Evolutionary conservation across 2,329 filamentous ascomycete species (phyloP), one percentile per base, ranked within the genome.

Genomic region (Beauveria varroae): DNA sequence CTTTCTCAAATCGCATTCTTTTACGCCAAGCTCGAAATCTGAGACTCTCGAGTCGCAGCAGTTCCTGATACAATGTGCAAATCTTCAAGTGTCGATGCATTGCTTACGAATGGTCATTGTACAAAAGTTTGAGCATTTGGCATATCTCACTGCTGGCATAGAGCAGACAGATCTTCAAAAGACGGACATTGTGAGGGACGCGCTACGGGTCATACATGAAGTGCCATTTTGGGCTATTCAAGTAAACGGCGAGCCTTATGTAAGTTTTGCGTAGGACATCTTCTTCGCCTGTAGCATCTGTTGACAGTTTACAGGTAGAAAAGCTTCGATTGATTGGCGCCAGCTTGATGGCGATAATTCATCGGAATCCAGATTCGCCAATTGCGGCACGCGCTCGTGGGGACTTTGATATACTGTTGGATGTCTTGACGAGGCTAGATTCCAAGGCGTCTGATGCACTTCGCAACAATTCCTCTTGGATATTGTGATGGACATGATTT

Each of bases 371-470:
- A 41, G 67, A 67, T 3, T 76, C 74, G 5, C 71, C 72, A 0
- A 68, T 78, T 1, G 71, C 73, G 2, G 62, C 71, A 1, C 68
- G 76, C 18, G 76, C 76, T 3, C 69, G 72, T 1, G 65, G 68
- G 18, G 75, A 78, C 26, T 76, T 78, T 52, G 65, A 67, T 1
- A 70, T 77, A 1, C 66, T 78, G 2, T 67, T 78, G 0, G 75
- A 78, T 60, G 67, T 78, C 7, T 65, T 78, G 34, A 73, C 76
- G 3, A 66, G 74, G 16, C 65, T 78, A 5, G 75, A 78, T 49
- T 78, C 75, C 0, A 77, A 75, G 54, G 75, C 76, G 3, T 78
- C 76, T 1, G 74, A 78, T 67, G 72, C 75, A 1, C 64, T 78
- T 3, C 69, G 70, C 53, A 74, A 65, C 55, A 68, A 68, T 22